Evolutionary conservation across 805 yeast species (phyloP).

Genomic region (Cephaloascus albidus): DNA sequence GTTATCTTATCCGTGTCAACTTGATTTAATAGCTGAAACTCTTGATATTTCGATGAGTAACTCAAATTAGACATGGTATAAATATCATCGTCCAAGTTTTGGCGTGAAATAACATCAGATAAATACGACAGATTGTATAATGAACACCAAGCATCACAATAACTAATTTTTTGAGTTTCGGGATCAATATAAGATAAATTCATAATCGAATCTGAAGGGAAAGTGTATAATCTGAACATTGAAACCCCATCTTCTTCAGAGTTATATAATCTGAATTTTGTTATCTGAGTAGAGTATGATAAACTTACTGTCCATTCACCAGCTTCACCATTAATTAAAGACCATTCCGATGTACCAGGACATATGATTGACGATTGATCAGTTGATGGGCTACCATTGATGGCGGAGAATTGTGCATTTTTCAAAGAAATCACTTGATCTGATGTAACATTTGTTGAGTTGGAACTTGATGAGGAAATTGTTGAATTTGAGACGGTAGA

Average conservation of each 20-base stretch:
- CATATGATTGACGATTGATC: conserved; percentile 38
- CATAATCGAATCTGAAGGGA: conserved; percentile 85
- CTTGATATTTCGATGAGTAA: conserved; percentile 53
- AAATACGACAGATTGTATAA: conserved; percentile 34
- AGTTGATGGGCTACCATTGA: conserved; percentile 26
- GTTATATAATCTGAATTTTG: conserved; percentile 66
- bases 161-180: conserved; percentile 36
- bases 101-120: conserved; percentile 6
- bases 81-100: conserved; percentile 17
- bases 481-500: conserved; percentile 31
- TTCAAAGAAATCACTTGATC: conserved; percentile 55
- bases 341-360: conserved; percentile 51
- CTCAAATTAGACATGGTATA: conserved; percentile 25
- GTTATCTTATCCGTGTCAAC: conserved; percentile 53
- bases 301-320: conserved; percentile 63
- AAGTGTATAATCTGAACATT: conserved; percentile 62
- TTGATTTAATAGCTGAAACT: conserved; percentile 69
- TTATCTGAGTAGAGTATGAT: conserved; percentile 50
- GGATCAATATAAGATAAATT: conserved; percentile 84
- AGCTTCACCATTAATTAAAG: conserved; percentile 28
- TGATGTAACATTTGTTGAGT: conserved; percentile 24
- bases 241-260: conserved; percentile 44
- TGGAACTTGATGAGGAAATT: conserved; percentile 11
- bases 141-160: conserved; percentile 91
- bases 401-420: conserved; percentile 43